Conservation (phyloP, 2,329 filamentous ascomycete genomes). For the Simplicillium sp. region DNA sequence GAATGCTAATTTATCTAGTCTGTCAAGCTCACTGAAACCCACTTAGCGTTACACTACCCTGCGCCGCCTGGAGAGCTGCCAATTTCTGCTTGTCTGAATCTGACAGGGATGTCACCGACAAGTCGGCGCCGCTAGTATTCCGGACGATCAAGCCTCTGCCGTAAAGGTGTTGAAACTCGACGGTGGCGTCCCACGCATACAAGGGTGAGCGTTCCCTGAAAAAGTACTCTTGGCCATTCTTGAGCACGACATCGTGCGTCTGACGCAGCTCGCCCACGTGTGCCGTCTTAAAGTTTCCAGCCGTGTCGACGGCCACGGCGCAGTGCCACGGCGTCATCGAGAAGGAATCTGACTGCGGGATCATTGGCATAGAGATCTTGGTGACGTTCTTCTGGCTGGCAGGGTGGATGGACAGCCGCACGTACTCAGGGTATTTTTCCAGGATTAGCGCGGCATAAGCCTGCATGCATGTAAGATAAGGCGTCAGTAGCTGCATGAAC, state of each 20-base stretch:
- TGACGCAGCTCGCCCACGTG: slow-evolving; percentile 1
- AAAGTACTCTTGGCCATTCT: slow-evolving; percentile 2
- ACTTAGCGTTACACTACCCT: slow-evolving; percentile 1
- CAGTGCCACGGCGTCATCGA: slow-evolving; percentile 10
- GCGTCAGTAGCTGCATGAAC: neutral
- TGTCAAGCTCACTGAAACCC: neutral
- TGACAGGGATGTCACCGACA: slow-evolving; percentile 1
- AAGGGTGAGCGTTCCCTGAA: slow-evolving; percentile 3
- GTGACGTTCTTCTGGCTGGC: slow-evolving; percentile 3
- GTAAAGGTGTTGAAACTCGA: slow-evolving; percentile 5
- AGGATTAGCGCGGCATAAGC: slow-evolving; percentile 6
- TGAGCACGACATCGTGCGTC: slow-evolving; percentile 1
- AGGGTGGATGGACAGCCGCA: slow-evolving; percentile 8
- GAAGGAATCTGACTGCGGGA: slow-evolving; percentile 5
- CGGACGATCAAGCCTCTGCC: slow-evolving; percentile 1
- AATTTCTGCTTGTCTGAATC: slow-evolving; percentile 3
- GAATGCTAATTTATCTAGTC: no score
- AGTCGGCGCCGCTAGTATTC: neutral
- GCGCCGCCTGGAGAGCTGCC: neutral
- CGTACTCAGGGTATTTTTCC: slow-evolving; percentile 2
- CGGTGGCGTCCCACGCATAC: slow-evolving; percentile 2
- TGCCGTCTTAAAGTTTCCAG: slow-evolving; percentile 6
- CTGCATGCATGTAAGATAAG: slow-evolving; percentile 1
- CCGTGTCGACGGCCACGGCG: slow-evolving; percentile 6
- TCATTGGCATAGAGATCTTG: slow-evolving; percentile 8